These are phyloP conservation scores for Symbiodinium pilosum DNA, from an alignment of 73 alveolate genomes.

Conservation along the genomic window DNA sequence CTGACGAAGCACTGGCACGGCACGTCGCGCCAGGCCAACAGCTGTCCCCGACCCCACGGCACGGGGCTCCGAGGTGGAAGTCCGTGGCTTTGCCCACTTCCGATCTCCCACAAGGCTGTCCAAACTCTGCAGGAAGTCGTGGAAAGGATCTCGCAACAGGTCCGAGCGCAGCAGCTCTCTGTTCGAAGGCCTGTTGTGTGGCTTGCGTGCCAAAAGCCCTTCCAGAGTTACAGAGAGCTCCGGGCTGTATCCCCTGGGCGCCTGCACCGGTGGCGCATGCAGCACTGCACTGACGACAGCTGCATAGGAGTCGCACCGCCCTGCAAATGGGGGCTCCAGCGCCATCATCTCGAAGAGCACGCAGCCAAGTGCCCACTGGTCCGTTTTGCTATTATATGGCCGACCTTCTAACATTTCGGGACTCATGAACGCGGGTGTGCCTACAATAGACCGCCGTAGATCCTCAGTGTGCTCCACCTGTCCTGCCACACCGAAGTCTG, in stretches of 20 bases:
- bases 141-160: slow-evolving; percentile 39
- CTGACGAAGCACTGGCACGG: slow-evolving; percentile 49
- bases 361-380: slow-evolving; percentile 16
- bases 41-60: background rate
- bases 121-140: slow-evolving; percentile 33
- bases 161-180: slow-evolving; percentile 46
- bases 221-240: slow-evolving; percentile 1
- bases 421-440: slow-evolving; percentile 92
- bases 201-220: slow-evolving; percentile 77
- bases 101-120: slow-evolving; percentile 24
- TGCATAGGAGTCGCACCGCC: slow-evolving; percentile 86
- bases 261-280: slow-evolving; percentile 72
- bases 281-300: slow-evolving; percentile 83
- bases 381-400: slow-evolving; percentile 74
- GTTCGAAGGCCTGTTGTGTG: slow-evolving; percentile 64
- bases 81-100: background rate
- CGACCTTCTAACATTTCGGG: slow-evolving; percentile 93
- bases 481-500: slow-evolving; percentile 84
- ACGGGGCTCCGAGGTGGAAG: slow-evolving; percentile 29
- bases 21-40: slow-evolving; percentile 69
- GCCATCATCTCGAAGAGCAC: slow-evolving; percentile 86
- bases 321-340: slow-evolving; percentile 74
- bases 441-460: slow-evolving; percentile 79
- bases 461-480: slow-evolving; percentile 94
- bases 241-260: slow-evolving; percentile 62